Evolutionary conservation across 345 rosid genomes (phyloP), one percentile per base, ranked within the genome.

Genomic region (Salix viminalis): DNA sequence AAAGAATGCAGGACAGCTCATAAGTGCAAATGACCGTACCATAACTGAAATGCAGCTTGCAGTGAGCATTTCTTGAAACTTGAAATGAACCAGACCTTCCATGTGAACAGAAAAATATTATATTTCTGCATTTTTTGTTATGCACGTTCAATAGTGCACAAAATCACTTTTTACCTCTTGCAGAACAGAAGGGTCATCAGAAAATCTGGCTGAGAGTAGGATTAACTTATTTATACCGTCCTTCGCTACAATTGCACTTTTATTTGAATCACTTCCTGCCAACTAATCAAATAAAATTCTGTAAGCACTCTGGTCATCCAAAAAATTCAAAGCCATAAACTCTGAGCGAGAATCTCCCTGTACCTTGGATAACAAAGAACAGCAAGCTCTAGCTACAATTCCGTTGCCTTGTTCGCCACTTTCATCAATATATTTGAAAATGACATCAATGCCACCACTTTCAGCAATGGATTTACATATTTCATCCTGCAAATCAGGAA

Each of bases 261-360:
- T 96, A 83, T 93, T 93, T 56, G 93, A 83, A 74, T 95, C 99
- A 74, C 97, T 91, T 83, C 99, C 97, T 80, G 96, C 99, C 91
- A 95, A 82, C 97, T 95, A 75, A 80, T 71, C 48, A 87, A 75
- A 65, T 28, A 79, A 77, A 78, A 46, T 50, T 46, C 14, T 21
- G 15, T 36, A 34, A 65, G 67, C 16, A 64, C 67, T 28, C 14
- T 26, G 30, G 6, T 64, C 67, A 23, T n/a, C 67, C 32, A 65
- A 30, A 10, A 7, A 34, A 15, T 4, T 13, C 42, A 75, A 69
- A 66, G 56, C 8, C 70, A 42, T 28, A 74, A 41, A 34, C 28
- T 74, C 7, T 66, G 44, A 66, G 42, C 69, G n/a, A 66, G 41
- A 39, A 4, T 41, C 15, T 70, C 7, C 56, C 30, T 58, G 62